A percentile compares a stretch with the other conserved stretches of the same genome.
Conservation (phyloP, 495 filamentous ascomycete genomes). For the Podospora anserina region DNA sequence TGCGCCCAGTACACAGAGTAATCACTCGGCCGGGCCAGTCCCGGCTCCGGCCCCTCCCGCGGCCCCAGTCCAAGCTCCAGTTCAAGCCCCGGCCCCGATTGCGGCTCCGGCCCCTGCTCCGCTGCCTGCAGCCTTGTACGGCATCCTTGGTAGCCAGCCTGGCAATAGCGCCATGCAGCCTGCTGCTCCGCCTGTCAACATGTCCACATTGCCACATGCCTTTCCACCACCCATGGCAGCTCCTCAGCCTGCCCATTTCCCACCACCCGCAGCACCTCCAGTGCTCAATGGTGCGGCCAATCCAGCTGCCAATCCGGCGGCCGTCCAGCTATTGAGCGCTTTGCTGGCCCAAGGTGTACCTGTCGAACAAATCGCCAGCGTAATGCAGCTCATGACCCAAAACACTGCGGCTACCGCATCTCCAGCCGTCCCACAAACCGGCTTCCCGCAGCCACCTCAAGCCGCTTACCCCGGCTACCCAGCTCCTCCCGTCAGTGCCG, state of each 20-base stretch:
- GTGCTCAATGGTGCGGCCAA: slow-evolving; percentile 44
- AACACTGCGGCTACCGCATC: slow-evolving; percentile 22
- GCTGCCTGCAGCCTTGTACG: slow-evolving; percentile 20
- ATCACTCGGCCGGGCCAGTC: slow-evolving; percentile 44
- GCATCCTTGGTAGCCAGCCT: slow-evolving; percentile 16
- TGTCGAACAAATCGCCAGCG: slow-evolving; percentile 45
- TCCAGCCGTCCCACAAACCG: not conserved
- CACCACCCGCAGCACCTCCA: slow-evolving; percentile 25
- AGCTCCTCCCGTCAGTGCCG: slow-evolving; percentile 28
- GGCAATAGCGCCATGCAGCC: slow-evolving; percentile 24
- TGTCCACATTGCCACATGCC: slow-evolving; percentile 46
- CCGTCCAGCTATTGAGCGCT: slow-evolving; percentile 50
- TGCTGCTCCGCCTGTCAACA: slow-evolving; percentile 56
- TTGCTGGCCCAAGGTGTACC: slow-evolving; percentile 45
- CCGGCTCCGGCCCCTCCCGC: slow-evolving; percentile 17
- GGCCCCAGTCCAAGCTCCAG: slow-evolving; percentile 20
- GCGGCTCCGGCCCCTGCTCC: slow-evolving; percentile 27
- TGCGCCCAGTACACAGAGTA: slow-evolving; percentile 57
- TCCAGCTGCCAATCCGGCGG: slow-evolving; percentile 37
- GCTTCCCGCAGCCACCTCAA: slow-evolving; percentile 25
- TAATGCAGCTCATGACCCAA: slow-evolving; percentile 45
- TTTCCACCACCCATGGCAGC: slow-evolving; percentile 21
- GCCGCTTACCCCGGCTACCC: slow-evolving; percentile 29
- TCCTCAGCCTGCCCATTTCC: slow-evolving; percentile 38
- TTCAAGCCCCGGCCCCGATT: slow-evolving; percentile 27